Conservation (phyloP, 345 rosid genomes). For the Iberis pinnata region DNA sequence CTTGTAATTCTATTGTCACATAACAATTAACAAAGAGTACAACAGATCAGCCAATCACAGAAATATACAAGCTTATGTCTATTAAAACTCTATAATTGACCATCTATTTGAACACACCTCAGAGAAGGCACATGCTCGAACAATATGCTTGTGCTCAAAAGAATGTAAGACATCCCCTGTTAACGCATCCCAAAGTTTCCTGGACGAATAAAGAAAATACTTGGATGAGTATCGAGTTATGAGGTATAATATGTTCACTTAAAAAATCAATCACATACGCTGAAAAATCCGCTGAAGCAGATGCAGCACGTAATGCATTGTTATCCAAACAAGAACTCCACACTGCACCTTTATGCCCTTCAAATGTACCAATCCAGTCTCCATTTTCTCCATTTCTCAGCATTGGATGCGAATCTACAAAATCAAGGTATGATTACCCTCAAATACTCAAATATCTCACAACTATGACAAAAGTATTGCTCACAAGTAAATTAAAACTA, state of each 20-base stretch:
- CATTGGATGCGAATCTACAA: slow-evolving; percentile 88
- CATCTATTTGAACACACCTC: slow-evolving; percentile 38
- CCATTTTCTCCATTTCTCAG: slow-evolving; percentile 98
- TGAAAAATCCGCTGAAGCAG: slow-evolving; percentile 92
- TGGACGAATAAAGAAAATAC: slow-evolving; percentile 18
- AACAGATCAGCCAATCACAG: background rate
- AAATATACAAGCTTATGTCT: background rate
- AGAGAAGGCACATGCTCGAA: slow-evolving; percentile 82
- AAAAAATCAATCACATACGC: slow-evolving; percentile 46
- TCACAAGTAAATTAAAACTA: too few relatives aligned
- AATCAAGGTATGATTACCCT: background rate
- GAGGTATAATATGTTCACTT: too few relatives aligned
- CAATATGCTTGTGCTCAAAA: slow-evolving; percentile 90
- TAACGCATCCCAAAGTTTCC: slow-evolving; percentile 90
- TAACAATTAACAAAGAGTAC: too few relatives aligned
- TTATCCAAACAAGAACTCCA: slow-evolving; percentile 93
- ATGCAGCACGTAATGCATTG: slow-evolving; percentile 86
- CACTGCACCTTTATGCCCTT: slow-evolving; percentile 98
- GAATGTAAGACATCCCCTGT: slow-evolving; percentile 81
- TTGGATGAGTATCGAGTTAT: background rate
- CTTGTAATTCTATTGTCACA: background rate
- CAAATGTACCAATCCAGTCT: slow-evolving; percentile 99
- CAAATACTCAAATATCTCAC: too few relatives aligned
- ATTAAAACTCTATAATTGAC: background rate
- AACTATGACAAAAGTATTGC: too few relatives aligned